Evolutionary conservation across 2,329 filamentous ascomycete species (phyloP), one percentile per base, ranked within the genome.

Genomic region (Xylariaceae sp.): DNA sequence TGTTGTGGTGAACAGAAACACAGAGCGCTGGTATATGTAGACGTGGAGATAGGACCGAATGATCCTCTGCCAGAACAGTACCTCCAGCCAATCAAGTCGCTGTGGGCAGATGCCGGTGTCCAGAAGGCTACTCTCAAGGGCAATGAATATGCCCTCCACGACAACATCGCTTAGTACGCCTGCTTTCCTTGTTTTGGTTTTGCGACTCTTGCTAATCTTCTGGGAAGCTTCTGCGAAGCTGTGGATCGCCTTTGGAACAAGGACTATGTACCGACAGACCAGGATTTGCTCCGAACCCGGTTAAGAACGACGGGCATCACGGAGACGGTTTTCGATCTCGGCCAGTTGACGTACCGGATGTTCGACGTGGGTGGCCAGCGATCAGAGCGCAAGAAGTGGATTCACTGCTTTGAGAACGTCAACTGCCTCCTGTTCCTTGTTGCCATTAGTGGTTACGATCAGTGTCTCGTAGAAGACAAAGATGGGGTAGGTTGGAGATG

Each of bases 341-440:
- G 92, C 62, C 88, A 93, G 70, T 83, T 97, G 68, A 96, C 92
- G 64, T 97, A 97, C 77, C 88, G 92, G 69, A 97, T 97, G 92
- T 96, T 96, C 75, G 92, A 96, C 70, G 92, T 96, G 51, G 92
- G 92, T 73, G 92, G 92, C 59, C 92, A 96, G 73, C 82, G 92
- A 68, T 96, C 92, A 34, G 92, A 96, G 76, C 88, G 92, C 63
- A 96, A 96, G 82, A 96, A 96, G 80, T 96, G 92, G 92, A 96
- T 96, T 64, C 92, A 96, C 74, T 94, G 92, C 72, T 96, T 96
- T 72, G 92, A 96, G 73, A 94, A 94, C 65, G 92, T 96, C 63
- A 92, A 94, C 71, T 92, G 90, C 67, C 81, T 97, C 56, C 80
- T 97, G 47, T 97, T 97, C 77, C 83, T 97, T 66, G 93, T 96